phyloP scores from a whole-genome alignment of 2,329 filamentous ascomycete species.

The Phoma sp. region DNA sequence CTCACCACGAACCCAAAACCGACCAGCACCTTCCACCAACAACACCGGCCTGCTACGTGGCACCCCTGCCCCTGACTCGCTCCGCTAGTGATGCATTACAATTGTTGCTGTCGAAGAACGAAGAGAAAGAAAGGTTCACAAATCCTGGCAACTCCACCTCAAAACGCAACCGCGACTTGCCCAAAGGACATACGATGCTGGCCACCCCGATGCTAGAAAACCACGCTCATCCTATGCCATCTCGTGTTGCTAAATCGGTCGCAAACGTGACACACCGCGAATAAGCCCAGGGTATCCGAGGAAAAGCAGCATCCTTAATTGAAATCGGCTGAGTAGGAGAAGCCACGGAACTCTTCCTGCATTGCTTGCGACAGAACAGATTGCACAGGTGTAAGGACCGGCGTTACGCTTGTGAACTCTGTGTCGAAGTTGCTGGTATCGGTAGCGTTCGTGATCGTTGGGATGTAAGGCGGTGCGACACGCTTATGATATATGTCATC shows the following conservation, averaged over 20 bases:
- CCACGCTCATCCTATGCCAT: not conserved
- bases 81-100: constrained; percentile 18
- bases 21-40: constrained; percentile 3
- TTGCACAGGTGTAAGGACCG: constrained; percentile 94
- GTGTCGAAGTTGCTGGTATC: constrained; percentile 99
- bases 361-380: constrained; percentile 97
- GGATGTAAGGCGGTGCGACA: constrained; percentile 86
- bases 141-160: constrained; percentile 1
- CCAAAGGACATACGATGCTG: not conserved
- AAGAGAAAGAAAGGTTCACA: constrained; percentile 14
- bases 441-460: constrained; percentile 86
- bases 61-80: not conserved
- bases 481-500: constrained; percentile 98
- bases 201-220: not conserved
- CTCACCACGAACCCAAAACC: not conserved
- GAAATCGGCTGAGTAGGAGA: constrained; percentile 96
- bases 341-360: constrained; percentile 99
- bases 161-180: not conserved
- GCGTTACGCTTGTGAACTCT: constrained; percentile 98
- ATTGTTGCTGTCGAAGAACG: constrained; percentile 18
- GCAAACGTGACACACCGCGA: constrained; percentile 9
- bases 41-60: not conserved
- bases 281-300: constrained; percentile 27
- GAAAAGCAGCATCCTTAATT: constrained; percentile 52
- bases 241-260: not conserved